Base-by-base conservation (phyloP, 2,329 filamentous ascomycete species). In the Fusarium sp. region DNA sequence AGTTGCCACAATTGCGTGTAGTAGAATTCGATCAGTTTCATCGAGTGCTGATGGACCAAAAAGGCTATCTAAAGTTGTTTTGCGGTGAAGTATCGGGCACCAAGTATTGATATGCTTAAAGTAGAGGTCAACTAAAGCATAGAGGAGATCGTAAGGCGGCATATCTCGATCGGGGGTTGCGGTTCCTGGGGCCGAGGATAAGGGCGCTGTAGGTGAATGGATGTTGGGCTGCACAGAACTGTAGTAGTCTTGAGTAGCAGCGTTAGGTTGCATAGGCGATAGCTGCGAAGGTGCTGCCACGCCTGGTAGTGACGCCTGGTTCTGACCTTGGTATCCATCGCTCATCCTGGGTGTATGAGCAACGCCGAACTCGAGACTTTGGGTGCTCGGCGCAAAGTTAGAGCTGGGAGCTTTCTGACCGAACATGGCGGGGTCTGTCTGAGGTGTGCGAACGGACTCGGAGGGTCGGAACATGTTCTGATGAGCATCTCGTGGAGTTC, bases 21-120 rank as follows among this genome's bases (percentile, higher is more conserved):
- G 83, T 15, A 97, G 83, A 56, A 97, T 91, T 42, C 91, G 87
- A 76, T 97, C 94, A 3, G 91, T 90, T 78, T 97, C 93, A 38
- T 94, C 92, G 3, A 96, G 82, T 2, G 90, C 88, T 0, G 90
- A 88, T 2, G 91, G 88, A 0, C 93, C 93, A 71, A 97, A 97
- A 0, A 97, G 84, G 1, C 90, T 89, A 72, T 97, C 92, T 10
- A 97, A 80, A 0, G 94, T 97, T 6, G 91, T 90, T 74, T 92
- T 90, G 22, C 93, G 89, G 79, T 97, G 93, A n/a, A 97, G 83
- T 24, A 97, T 96, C 0, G 94, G 94, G 76, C 94, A 97, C 91
- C 92, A 94, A 0, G 91, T 91, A 74, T 94, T 93, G 76, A 94
- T 88, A 73, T 94, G 89, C 66, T 93, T 92, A 74, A 94, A 94